Base-by-base conservation (phyloP, 2,329 filamentous ascomycete genomes). In the Venturiaceae sp. region DNA sequence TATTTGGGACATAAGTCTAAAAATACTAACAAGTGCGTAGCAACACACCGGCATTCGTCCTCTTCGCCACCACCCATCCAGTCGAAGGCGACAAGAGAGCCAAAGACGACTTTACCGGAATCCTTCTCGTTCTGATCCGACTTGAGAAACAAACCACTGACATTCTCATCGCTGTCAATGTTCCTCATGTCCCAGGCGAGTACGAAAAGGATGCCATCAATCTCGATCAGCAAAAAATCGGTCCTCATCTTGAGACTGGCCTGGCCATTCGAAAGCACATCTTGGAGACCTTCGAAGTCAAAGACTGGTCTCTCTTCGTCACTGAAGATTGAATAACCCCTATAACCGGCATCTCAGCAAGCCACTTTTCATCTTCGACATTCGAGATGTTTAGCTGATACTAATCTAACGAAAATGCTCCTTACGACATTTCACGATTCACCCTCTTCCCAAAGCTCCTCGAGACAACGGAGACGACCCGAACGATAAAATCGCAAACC, bases 91-190 rank as follows among this genome's bases (percentile, higher is more conserved):
- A 63, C 63, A 68, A 32, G 55, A 41, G 23, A 58, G 68, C 70
- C 55, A 63, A 64, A 2, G 72, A 74, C 0, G 75, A 77, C 50
- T 88, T 88, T 71, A 89, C 88, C 7, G 88, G 83, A 44, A 85
- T 94, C 60, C 83, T 92, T 63, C 78, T 95, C 63, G 83, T 90
- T 16, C 77, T 96, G 41, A 75, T 96, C 59, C 81, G 92, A 16
- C 78, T 97, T 52, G 86, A 86, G 71, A 80, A 82, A 66, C 80
- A 91, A 68, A 78, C 77, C 59, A 92, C 92, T 1, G 92, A 97
- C 72, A 75, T 97, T 39, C 76, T 96, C 52, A 83, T 96, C 62
- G 88, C 88, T 41, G 83, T 96, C 68, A 96, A 96, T 72, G 88
- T 95, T 53, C 92, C 92, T 30, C 87, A 94, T 68, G 86, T 90